These are phyloP conservation scores for Vigna hirtella DNA, from an alignment of 306 rosid species.

Conservation along the genomic window DNA sequence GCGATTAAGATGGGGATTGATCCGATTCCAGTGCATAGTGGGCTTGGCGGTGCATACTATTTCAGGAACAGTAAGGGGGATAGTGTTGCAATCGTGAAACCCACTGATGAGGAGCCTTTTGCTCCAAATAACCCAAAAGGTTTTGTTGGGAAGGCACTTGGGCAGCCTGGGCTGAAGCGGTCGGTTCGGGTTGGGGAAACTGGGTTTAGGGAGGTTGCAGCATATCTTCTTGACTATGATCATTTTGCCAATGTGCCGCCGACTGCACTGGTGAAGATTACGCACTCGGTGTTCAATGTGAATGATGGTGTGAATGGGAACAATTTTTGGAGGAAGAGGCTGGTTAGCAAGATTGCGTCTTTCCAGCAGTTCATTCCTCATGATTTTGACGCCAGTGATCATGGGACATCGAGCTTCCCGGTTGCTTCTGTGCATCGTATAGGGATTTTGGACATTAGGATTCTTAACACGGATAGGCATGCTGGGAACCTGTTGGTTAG, in stretches of 20 bases:
- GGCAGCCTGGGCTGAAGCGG: slow-evolving; percentile 92
- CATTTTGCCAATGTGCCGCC: slow-evolving; percentile 98
- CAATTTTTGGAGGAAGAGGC: slow-evolving; percentile 63
- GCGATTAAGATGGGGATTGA: slow-evolving; percentile 86
- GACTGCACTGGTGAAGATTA: slow-evolving; percentile 91
- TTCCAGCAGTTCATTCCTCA: slow-evolving; percentile 89
- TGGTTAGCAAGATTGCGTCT: slow-evolving; percentile 95
- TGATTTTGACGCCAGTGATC: slow-evolving; percentile 98
- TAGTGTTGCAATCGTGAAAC: slow-evolving; percentile 91
- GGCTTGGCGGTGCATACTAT: slow-evolving; percentile 98
- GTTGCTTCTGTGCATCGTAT: slow-evolving; percentile 94
- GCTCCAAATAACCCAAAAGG: slow-evolving; percentile 99
- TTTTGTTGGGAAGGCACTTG: slow-evolving; percentile 92
- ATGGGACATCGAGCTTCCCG: slow-evolving; percentile 95
- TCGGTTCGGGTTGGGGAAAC: slow-evolving; percentile 99
- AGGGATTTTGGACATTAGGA: slow-evolving; percentile 94
- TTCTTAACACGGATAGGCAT: slow-evolving; percentile 97
- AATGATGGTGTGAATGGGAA: slow-evolving; percentile 90
- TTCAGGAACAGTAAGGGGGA: slow-evolving; percentile 76
- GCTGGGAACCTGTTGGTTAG: slow-evolving; percentile 94
- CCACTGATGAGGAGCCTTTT: slow-evolving; percentile 98
- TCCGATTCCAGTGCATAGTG: slow-evolving; percentile 82
- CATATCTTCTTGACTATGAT: slow-evolving; percentile 81
- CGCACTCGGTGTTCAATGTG: slow-evolving; percentile 93
- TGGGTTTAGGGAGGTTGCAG: slow-evolving; percentile 94